These are phyloP conservation scores for Barnettozyma californica DNA, from an alignment of 805 yeast species.

Conservation along the genomic window DNA sequence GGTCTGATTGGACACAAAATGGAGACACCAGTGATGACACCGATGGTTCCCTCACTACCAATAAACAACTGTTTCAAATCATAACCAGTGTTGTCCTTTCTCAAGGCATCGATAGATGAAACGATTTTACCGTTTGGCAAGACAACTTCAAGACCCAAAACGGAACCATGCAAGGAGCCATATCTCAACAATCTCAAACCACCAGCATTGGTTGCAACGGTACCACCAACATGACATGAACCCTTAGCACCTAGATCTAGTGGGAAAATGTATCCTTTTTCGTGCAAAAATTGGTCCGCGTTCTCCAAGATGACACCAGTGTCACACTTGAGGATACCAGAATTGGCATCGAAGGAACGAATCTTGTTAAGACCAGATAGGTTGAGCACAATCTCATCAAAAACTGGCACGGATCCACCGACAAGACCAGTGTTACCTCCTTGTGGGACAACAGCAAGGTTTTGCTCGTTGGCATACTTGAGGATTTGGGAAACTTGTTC, in stretches of 20 bases:
- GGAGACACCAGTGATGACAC: conserved; percentile 85
- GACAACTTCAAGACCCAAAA: conserved; percentile 89
- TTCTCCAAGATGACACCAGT: conserved; percentile 86
- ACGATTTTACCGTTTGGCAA: conserved; percentile 82
- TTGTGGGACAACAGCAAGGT: conserved; percentile 87
- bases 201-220: conserved; percentile 94
- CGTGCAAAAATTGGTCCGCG: conserved; percentile 75
- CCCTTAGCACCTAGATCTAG: conserved; percentile 95
- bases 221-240: conserved; percentile 93
- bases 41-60: conserved; percentile 92
- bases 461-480: conserved; percentile 71
- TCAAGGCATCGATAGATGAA: conserved; percentile 73
- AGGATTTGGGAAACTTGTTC: conserved; percentile 73
- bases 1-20: conserved; percentile 89
- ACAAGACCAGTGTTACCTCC: conserved; percentile 97
- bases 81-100: conserved; percentile 95
- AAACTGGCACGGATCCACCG: conserved; percentile 90
- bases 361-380: conserved; percentile 68
- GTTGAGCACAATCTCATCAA: conserved; percentile 81
- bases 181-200: conserved; percentile 83
- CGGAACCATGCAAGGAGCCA: conserved; percentile 90
- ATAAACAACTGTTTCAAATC: conserved; percentile 89
- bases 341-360: conserved; percentile 72
- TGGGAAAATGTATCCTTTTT: conserved; percentile 87
- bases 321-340: conserved; percentile 84